Evolutionary conservation across 176 grass and related monocot species (phyloP).

Genomic region (Rhipidocladum racemiflorum): DNA sequence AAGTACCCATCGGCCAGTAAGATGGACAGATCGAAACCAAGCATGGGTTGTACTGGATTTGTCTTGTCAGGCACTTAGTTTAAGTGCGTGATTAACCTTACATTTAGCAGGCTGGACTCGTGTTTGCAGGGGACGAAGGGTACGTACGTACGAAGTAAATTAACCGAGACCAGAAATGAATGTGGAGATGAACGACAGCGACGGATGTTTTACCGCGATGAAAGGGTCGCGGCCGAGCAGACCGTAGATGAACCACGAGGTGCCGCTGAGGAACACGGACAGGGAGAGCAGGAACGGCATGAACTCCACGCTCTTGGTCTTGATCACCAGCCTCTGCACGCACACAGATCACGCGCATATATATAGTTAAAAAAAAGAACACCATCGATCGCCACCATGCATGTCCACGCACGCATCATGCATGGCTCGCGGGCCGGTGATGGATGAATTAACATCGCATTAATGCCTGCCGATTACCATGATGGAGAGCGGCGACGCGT

Average conservation of each 20-base stretch:
- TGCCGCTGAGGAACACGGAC: constrained; percentile 87
- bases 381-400: too few species aligned
- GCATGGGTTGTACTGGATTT: neutral
- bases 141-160: too few species aligned
- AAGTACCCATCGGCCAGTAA: constrained; percentile 21
- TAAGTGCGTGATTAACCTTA: neutral
- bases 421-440: neutral
- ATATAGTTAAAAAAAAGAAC: neutral
- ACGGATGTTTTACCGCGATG: constrained; percentile 42
- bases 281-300: constrained; percentile 97
- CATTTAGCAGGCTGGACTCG: neutral
- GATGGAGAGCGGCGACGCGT: constrained; percentile 93
- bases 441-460: neutral
- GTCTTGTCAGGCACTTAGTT: neutral
- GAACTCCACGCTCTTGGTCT: constrained; percentile 97
- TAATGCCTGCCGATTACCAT: constrained; percentile 53
- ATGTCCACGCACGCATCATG: neutral
- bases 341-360: too few species aligned
- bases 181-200: neutral
- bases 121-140: neutral
- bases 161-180: neutral
- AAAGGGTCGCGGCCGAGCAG: constrained; percentile 87
- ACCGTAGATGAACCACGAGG: constrained; percentile 98
- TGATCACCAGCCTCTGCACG: constrained; percentile 91
- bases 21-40: neutral